Percentiles rank a stretch among this genome's conserved stretches.
Evolutionary conservation across 83 land plant genomes (phyloP).

Genomic region (Picea engelmannii): DNA sequence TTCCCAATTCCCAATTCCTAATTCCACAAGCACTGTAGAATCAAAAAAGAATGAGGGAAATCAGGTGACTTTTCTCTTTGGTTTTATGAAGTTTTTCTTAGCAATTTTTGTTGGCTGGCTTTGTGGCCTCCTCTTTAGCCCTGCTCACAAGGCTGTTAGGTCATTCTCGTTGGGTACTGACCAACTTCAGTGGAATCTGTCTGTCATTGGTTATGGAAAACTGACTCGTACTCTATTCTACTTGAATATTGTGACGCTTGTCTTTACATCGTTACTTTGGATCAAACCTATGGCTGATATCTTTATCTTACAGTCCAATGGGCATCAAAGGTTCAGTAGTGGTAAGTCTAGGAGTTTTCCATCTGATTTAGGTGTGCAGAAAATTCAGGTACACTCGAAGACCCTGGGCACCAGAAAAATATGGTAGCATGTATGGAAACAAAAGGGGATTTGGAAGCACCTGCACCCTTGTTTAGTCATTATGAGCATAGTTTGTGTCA

Average conservation of each 20-base stretch:
- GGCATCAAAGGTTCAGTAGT: background rate
- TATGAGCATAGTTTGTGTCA: background rate
- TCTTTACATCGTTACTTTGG: conserved; percentile 64
- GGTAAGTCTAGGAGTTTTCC: conserved; percentile 1
- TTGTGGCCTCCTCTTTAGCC: conserved; percentile 51
- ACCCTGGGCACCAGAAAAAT: conserved; percentile 1
- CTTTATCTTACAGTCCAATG: conserved; percentile 11
- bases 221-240: conserved; percentile 42
- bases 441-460: background rate
- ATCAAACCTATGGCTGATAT: conserved; percentile 51
- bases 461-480: background rate
- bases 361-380: conserved; percentile 11
- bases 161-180: conserved; percentile 88
- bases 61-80: conserved; percentile 9
- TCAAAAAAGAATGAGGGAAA: background rate
- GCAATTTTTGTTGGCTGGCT: conserved; percentile 47
- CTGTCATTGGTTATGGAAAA: conserved; percentile 52
- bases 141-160: conserved; percentile 47
- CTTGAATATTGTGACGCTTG: conserved; percentile 25
- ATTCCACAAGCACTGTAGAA: too few species aligned
- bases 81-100: conserved; percentile 30
- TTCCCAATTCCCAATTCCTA: too few species aligned
- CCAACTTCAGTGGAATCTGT: conserved; percentile 66
- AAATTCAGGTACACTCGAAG: conserved; percentile 7
- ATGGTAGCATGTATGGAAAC: background rate